These are phyloP conservation scores for Prunus yedoensis DNA, from an alignment of 331 rosid species.

Conservation along the genomic window DNA sequence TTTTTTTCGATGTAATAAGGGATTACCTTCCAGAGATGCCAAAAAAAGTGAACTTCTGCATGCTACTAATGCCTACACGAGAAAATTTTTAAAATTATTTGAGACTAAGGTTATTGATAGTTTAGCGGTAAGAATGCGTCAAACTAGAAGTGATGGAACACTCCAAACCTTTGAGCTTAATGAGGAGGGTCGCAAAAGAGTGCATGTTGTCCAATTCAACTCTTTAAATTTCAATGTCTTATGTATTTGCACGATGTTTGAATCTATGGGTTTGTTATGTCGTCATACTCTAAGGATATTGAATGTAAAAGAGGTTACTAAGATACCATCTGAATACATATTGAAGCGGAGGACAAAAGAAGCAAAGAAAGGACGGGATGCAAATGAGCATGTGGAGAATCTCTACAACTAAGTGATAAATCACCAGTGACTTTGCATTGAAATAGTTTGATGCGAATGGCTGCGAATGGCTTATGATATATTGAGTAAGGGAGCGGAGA, in stretches of 20 bases:
- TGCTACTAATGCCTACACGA: not conserved
- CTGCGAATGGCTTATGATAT: too few relatives aligned
- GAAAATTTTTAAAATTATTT: not conserved
- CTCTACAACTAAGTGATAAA: not conserved
- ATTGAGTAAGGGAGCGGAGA: too few relatives aligned
- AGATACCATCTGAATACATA: not conserved
- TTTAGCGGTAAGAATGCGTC: not conserved
- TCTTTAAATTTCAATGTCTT: not conserved
- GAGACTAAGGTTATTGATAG: not conserved
- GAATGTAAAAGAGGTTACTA: not conserved
- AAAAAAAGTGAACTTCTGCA: not conserved
- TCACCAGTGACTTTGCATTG: too few relatives aligned
- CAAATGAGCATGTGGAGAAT: not conserved
- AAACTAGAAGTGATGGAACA: not conserved
- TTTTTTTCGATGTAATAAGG: not conserved
- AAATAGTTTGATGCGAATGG: too few relatives aligned
- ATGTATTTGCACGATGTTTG: slow-evolving; percentile 1
- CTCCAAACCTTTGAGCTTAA: not conserved
- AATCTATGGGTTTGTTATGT: not conserved
- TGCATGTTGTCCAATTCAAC: not conserved
- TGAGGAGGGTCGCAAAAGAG: not conserved
- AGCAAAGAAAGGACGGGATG: not conserved
- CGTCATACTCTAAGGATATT: not conserved
- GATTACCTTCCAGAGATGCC: not conserved
- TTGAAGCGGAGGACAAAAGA: not conserved